Evolutionary conservation across 108 stramenopile genomes (phyloP).

Genomic region (Craspedostauros australis): DNA sequence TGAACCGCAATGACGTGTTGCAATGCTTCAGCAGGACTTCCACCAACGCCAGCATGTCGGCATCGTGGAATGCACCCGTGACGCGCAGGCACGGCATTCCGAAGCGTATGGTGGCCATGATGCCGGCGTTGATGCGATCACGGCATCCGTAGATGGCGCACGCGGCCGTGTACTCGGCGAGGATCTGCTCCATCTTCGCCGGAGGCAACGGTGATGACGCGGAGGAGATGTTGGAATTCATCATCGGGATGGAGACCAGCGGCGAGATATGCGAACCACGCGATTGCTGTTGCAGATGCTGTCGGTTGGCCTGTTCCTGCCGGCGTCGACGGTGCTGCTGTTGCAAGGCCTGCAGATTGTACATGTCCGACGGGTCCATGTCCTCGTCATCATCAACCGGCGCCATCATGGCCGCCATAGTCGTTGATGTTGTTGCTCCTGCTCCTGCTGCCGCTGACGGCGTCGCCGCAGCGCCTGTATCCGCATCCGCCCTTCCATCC

Average conservation of each 20-base stretch:
- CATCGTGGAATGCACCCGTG: conserved; percentile 66
- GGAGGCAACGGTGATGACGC: neutral
- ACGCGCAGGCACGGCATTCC: conserved; percentile 58
- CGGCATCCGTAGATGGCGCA: conserved; percentile 57
- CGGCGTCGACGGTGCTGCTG: neutral
- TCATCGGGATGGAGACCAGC: conserved; percentile 19
- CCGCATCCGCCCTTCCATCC: no score
- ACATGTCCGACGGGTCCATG: conserved; percentile 3
- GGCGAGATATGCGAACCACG: conserved; percentile 8
- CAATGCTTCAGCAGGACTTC: conserved; percentile 62
- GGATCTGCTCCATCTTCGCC: conserved; percentile 29
- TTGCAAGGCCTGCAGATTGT: conserved; percentile 14
- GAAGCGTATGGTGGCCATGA: conserved; percentile 61
- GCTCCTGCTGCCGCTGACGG: no score
- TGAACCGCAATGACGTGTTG: conserved; percentile 49
- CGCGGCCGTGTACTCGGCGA: conserved; percentile 54
- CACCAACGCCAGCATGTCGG: conserved; percentile 69
- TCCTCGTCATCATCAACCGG: neutral
- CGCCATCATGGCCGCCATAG: no score
- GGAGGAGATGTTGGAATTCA: neutral
- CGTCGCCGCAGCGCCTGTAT: no score
- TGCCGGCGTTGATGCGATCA: conserved; percentile 50
- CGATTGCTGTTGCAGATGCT: neutral
- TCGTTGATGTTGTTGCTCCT: no score
- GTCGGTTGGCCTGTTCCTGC: neutral